A percentile compares a stretch with the other conserved stretches of the same genome.
Evolutionary conservation across 2,329 filamentous ascomycete species (phyloP).

Genomic region (Pyrenophora teres): DNA sequence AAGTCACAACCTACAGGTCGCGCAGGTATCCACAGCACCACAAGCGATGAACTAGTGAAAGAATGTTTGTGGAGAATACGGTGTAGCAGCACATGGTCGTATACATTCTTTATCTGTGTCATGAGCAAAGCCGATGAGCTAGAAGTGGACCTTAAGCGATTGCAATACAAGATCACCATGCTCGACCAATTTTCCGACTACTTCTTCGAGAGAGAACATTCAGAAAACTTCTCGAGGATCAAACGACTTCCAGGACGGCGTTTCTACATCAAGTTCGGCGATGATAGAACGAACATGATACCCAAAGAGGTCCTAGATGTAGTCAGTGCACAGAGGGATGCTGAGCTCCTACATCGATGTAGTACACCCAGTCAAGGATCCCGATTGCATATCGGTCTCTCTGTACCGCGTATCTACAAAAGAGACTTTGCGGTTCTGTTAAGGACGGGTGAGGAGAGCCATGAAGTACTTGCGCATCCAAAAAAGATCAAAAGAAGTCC

Average conservation of each 20-base stretch:
- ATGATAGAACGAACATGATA: slow-evolving; percentile 14
- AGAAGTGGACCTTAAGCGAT: slow-evolving; percentile 20
- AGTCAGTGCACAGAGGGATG: slow-evolving; percentile 31
- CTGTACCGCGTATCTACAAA: slow-evolving; percentile 30
- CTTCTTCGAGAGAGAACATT: slow-evolving; percentile 33
- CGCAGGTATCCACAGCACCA: slow-evolving; percentile 1
- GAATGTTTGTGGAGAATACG: slow-evolving; percentile 26
- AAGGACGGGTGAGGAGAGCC: slow-evolving; percentile 14
- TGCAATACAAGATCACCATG: slow-evolving; percentile 25
- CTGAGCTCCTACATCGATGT: slow-evolving; percentile 27
- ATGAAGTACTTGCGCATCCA: slow-evolving; percentile 31
- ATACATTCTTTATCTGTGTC: slow-evolving; percentile 28
- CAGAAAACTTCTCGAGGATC: slow-evolving; percentile 27
- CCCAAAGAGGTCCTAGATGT: slow-evolving; percentile 26
- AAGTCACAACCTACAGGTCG: slow-evolving; percentile 9
- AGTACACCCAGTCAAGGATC: slow-evolving; percentile 16
- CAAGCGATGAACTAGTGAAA: slow-evolving; percentile 21
- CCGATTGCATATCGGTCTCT: slow-evolving; percentile 31
- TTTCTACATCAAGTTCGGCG: slow-evolving; percentile 21
- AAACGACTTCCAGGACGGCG: slow-evolving; percentile 30
- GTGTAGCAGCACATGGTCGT: slow-evolving; percentile 24
- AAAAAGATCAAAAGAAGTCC: slow-evolving; percentile 22
- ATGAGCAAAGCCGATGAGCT: slow-evolving; percentile 23
- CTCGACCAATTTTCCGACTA: slow-evolving; percentile 32
- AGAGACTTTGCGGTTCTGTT: slow-evolving; percentile 37